These are phyloP conservation scores for Pythium pyrilobum DNA, from an alignment of 352 stramenopile species.

Conservation along the genomic window DNA sequence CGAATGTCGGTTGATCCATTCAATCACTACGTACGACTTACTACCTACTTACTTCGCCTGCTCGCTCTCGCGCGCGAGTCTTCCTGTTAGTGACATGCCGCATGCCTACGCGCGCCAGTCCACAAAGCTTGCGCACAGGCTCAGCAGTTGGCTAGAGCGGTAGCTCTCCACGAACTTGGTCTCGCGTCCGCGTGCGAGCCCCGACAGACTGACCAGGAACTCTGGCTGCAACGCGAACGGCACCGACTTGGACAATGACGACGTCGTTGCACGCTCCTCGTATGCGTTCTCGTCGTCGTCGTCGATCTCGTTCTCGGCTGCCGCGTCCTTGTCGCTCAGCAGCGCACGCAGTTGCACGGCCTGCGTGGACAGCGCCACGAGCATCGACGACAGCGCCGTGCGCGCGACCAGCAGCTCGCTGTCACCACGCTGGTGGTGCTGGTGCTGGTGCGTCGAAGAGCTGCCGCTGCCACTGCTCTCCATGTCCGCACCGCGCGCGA, in stretches of 20 bases:
- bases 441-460: neutral
- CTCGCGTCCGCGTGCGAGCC: constrained; percentile 15
- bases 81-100: no score
- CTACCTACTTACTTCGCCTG: no score
- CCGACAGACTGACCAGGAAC: constrained; percentile 13
- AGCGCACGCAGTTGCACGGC: constrained; percentile 14
- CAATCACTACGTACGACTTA: no score
- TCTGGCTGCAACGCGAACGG: constrained; percentile 12
- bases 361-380: constrained; percentile 17
- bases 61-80: no score
- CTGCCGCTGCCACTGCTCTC: neutral
- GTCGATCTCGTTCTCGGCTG: no score
- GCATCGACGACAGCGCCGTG: constrained; percentile 21
- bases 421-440: constrained; percentile 1
- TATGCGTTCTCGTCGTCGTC: constrained; percentile 7
- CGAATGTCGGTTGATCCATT: no score
- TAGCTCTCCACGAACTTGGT: constrained; percentile 27
- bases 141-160: constrained; percentile 13
- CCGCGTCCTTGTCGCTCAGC: constrained; percentile 2
- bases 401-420: constrained; percentile 19
- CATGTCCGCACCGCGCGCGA: neutral
- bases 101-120: constrained; percentile 17
- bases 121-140: constrained; percentile 17
- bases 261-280: constrained; percentile 1
- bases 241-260: neutral